phyloP scores from a whole-genome alignment of 352 stramenopile genomes.

The Phytophthora sojae region DNA sequence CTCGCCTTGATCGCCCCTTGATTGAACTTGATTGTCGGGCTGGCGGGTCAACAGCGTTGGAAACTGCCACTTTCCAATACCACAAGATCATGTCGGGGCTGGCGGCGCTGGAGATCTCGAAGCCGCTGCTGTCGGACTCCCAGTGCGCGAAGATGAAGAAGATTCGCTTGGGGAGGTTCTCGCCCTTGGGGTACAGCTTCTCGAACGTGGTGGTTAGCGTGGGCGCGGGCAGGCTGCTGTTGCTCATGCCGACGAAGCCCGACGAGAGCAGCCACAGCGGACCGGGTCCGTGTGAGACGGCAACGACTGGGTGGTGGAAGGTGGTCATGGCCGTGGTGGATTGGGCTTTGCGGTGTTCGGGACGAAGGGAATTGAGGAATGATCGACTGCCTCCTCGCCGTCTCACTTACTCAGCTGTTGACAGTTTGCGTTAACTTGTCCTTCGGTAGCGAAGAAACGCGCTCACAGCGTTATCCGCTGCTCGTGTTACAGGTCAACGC shows the following conservation, averaged over 20 bases:
- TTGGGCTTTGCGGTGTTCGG: background rate
- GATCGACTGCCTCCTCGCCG: background rate
- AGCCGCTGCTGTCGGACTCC: slow-evolving; percentile 42
- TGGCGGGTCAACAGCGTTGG: too few species aligned
- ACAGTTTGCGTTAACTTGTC: background rate
- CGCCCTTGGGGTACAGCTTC: slow-evolving; percentile 30
- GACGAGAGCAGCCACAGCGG: background rate
- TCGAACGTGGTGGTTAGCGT: slow-evolving; percentile 21
- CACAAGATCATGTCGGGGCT: slow-evolving; percentile 60
- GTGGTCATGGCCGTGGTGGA: background rate
- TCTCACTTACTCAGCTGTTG: too few species aligned
- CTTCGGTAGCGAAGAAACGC: background rate
- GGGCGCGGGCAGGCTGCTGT: slow-evolving; percentile 2
- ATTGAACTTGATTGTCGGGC: too few species aligned
- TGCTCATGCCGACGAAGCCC: background rate
- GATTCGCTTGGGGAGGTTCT: slow-evolving; percentile 54
- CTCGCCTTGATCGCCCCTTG: too few species aligned
- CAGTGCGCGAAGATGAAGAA: slow-evolving; percentile 88
- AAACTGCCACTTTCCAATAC: too few species aligned
- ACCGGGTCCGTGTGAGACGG: slow-evolving; percentile 4
- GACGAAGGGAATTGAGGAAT: background rate
- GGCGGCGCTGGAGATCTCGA: slow-evolving; percentile 50
- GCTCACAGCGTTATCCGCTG: background rate
- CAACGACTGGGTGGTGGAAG: slow-evolving; percentile 4
- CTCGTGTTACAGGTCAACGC: background rate